Base-by-base conservation (phyloP, 495 filamentous ascomycete species). In the Trichoderma gamsii region DNA sequence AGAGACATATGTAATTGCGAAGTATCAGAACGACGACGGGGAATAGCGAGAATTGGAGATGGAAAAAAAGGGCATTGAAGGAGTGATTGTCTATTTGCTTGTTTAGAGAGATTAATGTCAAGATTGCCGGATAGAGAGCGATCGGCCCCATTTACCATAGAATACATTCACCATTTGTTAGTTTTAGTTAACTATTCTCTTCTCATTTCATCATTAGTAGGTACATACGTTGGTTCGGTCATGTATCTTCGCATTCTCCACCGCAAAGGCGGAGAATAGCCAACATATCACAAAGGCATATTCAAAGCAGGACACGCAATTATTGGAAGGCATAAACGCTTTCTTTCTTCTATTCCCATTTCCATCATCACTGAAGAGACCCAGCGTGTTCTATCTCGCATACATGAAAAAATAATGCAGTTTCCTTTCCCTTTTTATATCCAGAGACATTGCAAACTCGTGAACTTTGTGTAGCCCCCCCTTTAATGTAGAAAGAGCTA, bases 111-210 rank as follows among this genome's bases (percentile, higher is more conserved):
- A 61, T 32, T 38, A 32, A 29, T 61, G 56, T 61, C 56, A 13
- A 61, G 56, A 61, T 61, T 61, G 56, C 56, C 56, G 25, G 56
- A 61, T 61, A 61, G 56, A 61, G 56, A 61, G 56, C 56, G 56
- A 61, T 61, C 56, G 25, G 25, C 56, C 8, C 8, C n/a, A 61
- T 13, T 61, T 61, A 61, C 11, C 27, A 61, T 32, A 61, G 16
- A 61, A 9, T 21, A 61, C n/a, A 61, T 23, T 15, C 21, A 29
- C 56, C 23, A 32, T 23, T 61, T 61, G n/a, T 32, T 61, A 13
- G 27, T 25, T 59, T 59, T 59, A 16, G 18, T 11, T 12, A 12
- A 21, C 4, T 25, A 4, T 12, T 27, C 51, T 59, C n/a, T 25
- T 21, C 21, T 59, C 5, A 25, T 27, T 16, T 59, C 21, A 23